Percentiles rank a stretch among this genome's conserved stretches.
Evolutionary conservation across 148 eudicot species (phyloP).

Genomic region (Pharnaceum exiguum): DNA sequence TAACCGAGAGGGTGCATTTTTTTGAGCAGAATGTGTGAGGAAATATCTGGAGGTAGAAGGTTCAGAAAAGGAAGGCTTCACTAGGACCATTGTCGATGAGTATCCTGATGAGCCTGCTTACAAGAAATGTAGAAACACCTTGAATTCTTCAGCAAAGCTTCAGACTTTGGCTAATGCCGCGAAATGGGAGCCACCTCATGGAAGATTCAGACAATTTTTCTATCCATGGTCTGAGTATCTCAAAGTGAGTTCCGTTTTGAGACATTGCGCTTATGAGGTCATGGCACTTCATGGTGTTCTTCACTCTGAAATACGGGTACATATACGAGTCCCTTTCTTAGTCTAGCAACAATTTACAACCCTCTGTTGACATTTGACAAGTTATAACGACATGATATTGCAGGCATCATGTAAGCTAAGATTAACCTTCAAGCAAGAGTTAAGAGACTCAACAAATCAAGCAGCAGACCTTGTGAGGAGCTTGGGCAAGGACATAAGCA

Average conservation of each 20-base stretch:
- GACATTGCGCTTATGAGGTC: slow-evolving; percentile 59
- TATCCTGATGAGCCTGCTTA: slow-evolving; percentile 65
- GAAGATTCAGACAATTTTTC: slow-evolving; percentile 41
- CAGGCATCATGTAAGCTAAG: slow-evolving; percentile 55
- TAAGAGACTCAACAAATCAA: slow-evolving; percentile 38
- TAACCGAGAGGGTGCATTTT: no score
- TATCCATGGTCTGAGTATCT: slow-evolving; percentile 71
- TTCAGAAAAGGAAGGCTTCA: slow-evolving; percentile 29
- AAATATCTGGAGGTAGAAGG: slow-evolving; percentile 51
- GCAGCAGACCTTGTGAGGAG: slow-evolving; percentile 49
- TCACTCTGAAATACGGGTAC: slow-evolving; percentile 74
- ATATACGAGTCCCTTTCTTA: no score
- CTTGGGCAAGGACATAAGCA: slow-evolving; percentile 42
- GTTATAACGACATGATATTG: no score
- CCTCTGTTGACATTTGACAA: background rate
- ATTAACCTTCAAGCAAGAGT: slow-evolving; percentile 45
- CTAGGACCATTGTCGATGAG: slow-evolving; percentile 43
- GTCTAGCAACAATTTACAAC: background rate
- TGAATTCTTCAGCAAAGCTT: slow-evolving; percentile 46
- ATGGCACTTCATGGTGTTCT: slow-evolving; percentile 70
- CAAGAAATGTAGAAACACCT: slow-evolving; percentile 37
- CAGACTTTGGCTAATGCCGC: slow-evolving; percentile 49
- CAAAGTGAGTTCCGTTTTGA: slow-evolving; percentile 48
- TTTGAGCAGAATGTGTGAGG: slow-evolving; percentile 36
- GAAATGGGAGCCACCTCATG: slow-evolving; percentile 83